These are phyloP conservation scores for Entomortierella parvispora DNA, from an alignment of 192 early-diverging fungal species.

Conservation along the genomic window DNA sequence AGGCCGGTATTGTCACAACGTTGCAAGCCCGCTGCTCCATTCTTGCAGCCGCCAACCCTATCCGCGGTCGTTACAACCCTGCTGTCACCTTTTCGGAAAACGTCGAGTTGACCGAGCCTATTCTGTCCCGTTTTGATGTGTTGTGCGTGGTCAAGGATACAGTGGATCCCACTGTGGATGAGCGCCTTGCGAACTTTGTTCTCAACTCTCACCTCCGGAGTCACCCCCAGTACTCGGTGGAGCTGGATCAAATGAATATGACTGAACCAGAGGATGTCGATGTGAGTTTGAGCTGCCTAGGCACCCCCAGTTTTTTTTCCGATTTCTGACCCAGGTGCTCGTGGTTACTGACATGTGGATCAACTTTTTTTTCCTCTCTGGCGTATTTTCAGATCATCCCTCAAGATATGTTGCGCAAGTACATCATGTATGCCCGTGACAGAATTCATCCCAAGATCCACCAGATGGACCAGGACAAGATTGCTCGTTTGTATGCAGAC, in stretches of 20 bases:
- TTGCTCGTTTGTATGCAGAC: constrained; percentile 91
- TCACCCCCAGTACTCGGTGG: constrained; percentile 75
- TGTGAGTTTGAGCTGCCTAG: no score
- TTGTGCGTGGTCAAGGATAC: constrained; percentile 96
- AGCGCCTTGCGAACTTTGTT: constrained; percentile 92
- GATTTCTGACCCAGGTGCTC: background rate
- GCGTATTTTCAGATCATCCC: constrained; percentile 74
- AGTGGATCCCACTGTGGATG: constrained; percentile 91
- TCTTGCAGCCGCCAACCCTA: constrained; percentile 85
- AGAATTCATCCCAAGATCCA: constrained; percentile 81
- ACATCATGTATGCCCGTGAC: constrained; percentile 88
- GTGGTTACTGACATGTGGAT: background rate
- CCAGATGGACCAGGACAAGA: constrained; percentile 89
- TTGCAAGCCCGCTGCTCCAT: constrained; percentile 88
- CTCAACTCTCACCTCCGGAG: constrained; percentile 91
- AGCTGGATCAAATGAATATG: constrained; percentile 53
- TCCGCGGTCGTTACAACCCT: constrained; percentile 88
- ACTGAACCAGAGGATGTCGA: constrained; percentile 62
- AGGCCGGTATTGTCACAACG: constrained; percentile 88
- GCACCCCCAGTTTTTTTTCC: no score
- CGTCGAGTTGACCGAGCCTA: constrained; percentile 98
- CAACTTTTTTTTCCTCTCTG: background rate
- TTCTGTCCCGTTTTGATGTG: constrained; percentile 97
- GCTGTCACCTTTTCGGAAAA: constrained; percentile 95
- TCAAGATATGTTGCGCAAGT: constrained; percentile 86